phyloP scores from a whole-genome alignment of 306 rosid genomes.

The Oemleria cerasiformis region DNA sequence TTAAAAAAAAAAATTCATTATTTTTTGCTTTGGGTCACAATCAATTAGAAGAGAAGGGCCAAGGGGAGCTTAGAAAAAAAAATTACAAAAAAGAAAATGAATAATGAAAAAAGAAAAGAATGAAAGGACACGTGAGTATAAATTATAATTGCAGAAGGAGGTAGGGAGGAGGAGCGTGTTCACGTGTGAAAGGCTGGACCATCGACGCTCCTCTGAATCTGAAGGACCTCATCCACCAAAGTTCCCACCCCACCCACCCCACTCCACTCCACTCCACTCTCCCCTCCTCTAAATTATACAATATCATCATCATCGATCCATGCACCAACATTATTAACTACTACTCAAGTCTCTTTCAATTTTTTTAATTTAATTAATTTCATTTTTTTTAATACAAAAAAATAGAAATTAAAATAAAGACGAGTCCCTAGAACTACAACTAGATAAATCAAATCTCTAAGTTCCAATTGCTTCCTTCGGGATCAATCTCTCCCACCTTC shows the following conservation, averaged over 20 bases:
- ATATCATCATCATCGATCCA: not conserved
- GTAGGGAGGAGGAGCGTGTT: slow-evolving; percentile 75
- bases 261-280: no score
- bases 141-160: slow-evolving; percentile 58
- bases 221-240: slow-evolving; percentile 45
- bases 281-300: slow-evolving; percentile 6
- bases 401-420: no score
- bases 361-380: no score
- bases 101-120: slow-evolving; percentile 38
- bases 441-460: no score
- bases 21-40: slow-evolving; percentile 22
- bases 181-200: slow-evolving; percentile 96
- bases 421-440: no score
- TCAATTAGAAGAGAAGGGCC: not conserved
- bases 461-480: no score
- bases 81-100: slow-evolving; percentile 5
- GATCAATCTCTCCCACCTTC: no score
- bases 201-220: slow-evolving; percentile 24
- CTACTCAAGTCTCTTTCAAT: no score
- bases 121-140: slow-evolving; percentile 81
- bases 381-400: no score
- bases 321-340: no score
- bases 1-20: no score
- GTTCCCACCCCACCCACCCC: slow-evolving; percentile 32
- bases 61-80: not conserved